Evolutionary conservation across 2,329 filamentous ascomycete species (phyloP).

Genomic region (Stachybotrys chlorohalonatus): DNA sequence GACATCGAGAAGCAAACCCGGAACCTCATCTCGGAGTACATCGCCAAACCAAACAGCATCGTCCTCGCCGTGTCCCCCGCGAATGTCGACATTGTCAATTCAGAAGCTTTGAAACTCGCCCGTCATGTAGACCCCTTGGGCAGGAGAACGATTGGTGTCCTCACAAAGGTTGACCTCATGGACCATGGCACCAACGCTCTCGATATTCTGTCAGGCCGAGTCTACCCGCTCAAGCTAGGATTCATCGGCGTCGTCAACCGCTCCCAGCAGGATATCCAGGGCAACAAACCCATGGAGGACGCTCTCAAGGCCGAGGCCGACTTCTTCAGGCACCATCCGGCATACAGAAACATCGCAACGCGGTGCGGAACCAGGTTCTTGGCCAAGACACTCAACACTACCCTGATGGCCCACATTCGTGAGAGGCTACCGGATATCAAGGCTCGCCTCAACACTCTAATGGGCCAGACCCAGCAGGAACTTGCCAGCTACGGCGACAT

Average conservation of each 20-base stretch:
- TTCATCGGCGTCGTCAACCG: constrained; percentile 98
- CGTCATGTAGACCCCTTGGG: constrained; percentile 94
- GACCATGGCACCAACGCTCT: constrained; percentile 97
- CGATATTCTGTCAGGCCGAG: constrained; percentile 92
- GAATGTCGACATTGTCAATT: constrained; percentile 97
- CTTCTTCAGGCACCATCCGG: constrained; percentile 95
- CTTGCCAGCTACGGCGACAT: constrained; percentile 96
- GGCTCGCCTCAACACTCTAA: constrained; percentile 90
- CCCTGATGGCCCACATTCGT: constrained; percentile 91
- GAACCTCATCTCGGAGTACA: constrained; percentile 94
- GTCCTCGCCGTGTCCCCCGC: constrained; percentile 93
- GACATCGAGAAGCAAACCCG: constrained; percentile 99
- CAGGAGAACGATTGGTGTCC: constrained; percentile 87
- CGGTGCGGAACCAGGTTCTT: constrained; percentile 91
- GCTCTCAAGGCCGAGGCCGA: constrained; percentile 83
- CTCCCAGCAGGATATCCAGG: constrained; percentile 96
- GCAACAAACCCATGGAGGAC: constrained; percentile 88
- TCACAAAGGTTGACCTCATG: constrained; percentile 97
- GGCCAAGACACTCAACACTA: constrained; percentile 89
- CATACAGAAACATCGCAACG: constrained; percentile 90
- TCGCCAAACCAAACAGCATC: constrained; percentile 97
- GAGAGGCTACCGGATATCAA: constrained; percentile 97
- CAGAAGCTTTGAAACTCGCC: constrained; percentile 91
- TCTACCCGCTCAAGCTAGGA: constrained; percentile 92
- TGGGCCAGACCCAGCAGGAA: constrained; percentile 99